Evolutionary conservation across 2,329 filamentous ascomycete species (phyloP), one percentile per base, ranked within the genome.

Genomic region (Phialophora expanda): DNA sequence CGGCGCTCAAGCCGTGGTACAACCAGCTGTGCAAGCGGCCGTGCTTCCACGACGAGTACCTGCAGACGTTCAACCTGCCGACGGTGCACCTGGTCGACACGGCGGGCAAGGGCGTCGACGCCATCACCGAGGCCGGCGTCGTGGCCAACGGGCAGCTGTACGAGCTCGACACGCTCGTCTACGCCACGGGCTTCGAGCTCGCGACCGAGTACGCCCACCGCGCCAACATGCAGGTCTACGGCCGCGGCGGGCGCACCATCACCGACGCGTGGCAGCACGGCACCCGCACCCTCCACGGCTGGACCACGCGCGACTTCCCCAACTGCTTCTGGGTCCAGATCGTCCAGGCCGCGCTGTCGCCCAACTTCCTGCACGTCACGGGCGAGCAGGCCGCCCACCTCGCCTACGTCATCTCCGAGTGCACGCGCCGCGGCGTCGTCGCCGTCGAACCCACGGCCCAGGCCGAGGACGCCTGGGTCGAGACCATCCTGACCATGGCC

Each of bases 11-110:
- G 72, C 78, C 86, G 0, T 88, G 85, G 84, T 90, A 89, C 71
- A 81, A 84, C 0, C 75, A 76, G 0, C 88, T 84, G 82, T 90
- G 87, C 78, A 90, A 90, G 74, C 82, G 87, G 0, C 86, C 87
- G 0, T 83, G 79, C 48, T 89, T 88, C 75, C 85, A 86, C 74
- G 85, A 89, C 70, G 80, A 82, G 4, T 89, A 87, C 70, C 80
- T 89, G 0, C 72, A 79, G 2, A 70, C 82, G 0, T 90, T 89
- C 80, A 90, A 90, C 75, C 73, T 72, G 32, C 75, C 80, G 0
- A 83, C 87, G 70, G 87, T 90, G 3, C 79, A 80, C 5, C 82
- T 90, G 0, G 78, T 90, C 17, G 85, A 90, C 72, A 89, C 86
- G 0, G 75, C 84, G 32, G 85, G 84, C 4, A 79, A 81, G 66